These are phyloP conservation scores for Chalaropsis thielavioides DNA, from an alignment of 2,329 filamentous ascomycete genomes.

Conservation along the genomic window DNA sequence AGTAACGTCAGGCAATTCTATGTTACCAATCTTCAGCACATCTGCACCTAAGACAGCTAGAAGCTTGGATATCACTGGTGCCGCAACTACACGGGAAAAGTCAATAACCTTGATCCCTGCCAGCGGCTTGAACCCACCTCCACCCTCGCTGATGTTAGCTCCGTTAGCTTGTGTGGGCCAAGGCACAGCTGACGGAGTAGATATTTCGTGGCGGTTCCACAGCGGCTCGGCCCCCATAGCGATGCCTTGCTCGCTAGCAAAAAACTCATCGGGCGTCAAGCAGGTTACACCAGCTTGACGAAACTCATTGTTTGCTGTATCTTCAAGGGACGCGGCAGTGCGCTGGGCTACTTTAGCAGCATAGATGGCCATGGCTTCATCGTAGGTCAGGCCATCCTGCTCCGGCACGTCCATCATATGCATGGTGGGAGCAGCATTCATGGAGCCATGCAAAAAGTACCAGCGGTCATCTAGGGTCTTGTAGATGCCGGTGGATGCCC, in stretches of 20 bases:
- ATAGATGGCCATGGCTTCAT: constrained; percentile 21
- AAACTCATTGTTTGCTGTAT: constrained; percentile 20
- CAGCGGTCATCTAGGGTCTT: constrained; percentile 19
- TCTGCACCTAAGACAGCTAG: constrained; percentile 63
- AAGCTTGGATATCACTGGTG: constrained; percentile 55
- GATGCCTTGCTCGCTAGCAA: constrained; percentile 22
- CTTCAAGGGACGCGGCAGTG: constrained; percentile 20
- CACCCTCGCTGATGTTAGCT: neutral
- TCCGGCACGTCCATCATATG: constrained; percentile 19
- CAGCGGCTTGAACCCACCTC: constrained; percentile 25
- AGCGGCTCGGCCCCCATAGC: constrained; percentile 18
- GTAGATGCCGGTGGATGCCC: constrained; percentile 21
- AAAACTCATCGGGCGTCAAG: constrained; percentile 22
- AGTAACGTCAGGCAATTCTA: constrained; percentile 52
- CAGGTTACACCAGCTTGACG: constrained; percentile 23
- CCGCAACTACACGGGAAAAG: constrained; percentile 60
- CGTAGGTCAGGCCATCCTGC: constrained; percentile 15
- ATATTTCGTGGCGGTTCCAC: constrained; percentile 16
- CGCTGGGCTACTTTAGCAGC: constrained; percentile 19
- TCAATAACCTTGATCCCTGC: constrained; percentile 58
- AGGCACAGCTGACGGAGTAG: constrained; percentile 19
- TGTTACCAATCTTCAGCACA: constrained; percentile 57
- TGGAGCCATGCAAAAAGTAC: constrained; percentile 21
- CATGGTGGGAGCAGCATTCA: constrained; percentile 19
- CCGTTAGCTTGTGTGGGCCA: constrained; percentile 7